phyloP scores from a whole-genome alignment of 1,284 basidiomycete species.

The Fomitiporia mediterranea region DNA sequence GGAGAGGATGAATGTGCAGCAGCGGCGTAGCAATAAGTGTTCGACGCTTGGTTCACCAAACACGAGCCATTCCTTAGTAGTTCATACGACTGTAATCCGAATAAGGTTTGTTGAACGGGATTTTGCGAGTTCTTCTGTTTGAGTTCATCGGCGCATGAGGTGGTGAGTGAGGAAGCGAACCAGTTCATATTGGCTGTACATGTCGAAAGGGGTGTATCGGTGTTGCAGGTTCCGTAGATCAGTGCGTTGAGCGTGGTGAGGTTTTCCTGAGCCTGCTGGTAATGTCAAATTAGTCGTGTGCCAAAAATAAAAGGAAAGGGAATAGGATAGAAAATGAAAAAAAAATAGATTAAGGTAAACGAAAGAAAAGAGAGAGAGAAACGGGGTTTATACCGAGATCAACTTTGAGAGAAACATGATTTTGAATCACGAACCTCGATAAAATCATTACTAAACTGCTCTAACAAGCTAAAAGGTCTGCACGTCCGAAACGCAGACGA shows the following conservation, averaged over 20 bases:
- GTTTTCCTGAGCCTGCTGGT: conserved; percentile 56
- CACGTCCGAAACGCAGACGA: conserved; percentile 58
- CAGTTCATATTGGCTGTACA: conserved; percentile 60
- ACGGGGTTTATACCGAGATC: conserved; percentile 8
- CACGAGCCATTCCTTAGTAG: conserved; percentile 57
- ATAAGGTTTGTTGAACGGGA: conserved; percentile 46
- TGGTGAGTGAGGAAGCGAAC: conserved; percentile 47
- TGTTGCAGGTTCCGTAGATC: conserved; percentile 76
- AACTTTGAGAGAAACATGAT: too few relatives aligned
- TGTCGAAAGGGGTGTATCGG: conserved; percentile 39
- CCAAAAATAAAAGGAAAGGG: neutral
- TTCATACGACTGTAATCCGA: conserved; percentile 50
- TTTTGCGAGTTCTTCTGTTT: conserved; percentile 36
- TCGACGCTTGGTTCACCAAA: conserved; percentile 45
- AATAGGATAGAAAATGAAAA: neutral
- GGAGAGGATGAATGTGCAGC: conserved; percentile 51
- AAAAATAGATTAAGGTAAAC: neutral
- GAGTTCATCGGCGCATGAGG: conserved; percentile 51
- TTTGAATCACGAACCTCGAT: conserved; percentile 45
- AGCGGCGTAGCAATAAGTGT: conserved; percentile 66
- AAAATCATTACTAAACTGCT: conserved; percentile 55
- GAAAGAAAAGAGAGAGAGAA: conserved; percentile 8
- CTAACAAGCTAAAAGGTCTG: conserved; percentile 70
- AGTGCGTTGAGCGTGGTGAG: conserved; percentile 59
- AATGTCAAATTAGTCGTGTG: conserved; percentile 1